Conservation (phyloP, 164 flowering plant genomes). For the Umbilicus rupestris region DNA sequence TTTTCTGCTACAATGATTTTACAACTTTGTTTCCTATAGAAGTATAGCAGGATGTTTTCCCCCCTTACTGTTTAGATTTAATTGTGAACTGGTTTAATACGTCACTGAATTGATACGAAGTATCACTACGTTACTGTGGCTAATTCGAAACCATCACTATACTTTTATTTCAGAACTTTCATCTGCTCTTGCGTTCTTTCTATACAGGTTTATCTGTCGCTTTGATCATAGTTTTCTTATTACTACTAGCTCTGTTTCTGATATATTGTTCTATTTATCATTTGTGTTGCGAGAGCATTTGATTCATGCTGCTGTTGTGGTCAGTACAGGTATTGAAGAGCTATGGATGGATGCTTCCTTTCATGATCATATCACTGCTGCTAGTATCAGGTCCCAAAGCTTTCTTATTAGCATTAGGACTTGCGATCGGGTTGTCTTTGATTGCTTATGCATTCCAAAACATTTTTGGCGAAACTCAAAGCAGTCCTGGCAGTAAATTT, state of each 20-base stretch:
- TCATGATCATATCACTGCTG: slow-evolving; percentile 39
- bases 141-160: too few species aligned
- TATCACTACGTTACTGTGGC: too few species aligned
- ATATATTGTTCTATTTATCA: background rate
- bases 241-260: background rate
- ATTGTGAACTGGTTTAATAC: too few species aligned
- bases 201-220: too few species aligned
- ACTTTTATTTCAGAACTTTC: too few species aligned
- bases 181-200: too few species aligned
- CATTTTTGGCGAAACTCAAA: slow-evolving; percentile 25
- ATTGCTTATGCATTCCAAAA: slow-evolving; percentile 48
- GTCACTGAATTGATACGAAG: too few species aligned
- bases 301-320: slow-evolving; percentile 10
- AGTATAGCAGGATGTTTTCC: too few species aligned
- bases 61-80: too few species aligned
- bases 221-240: background rate
- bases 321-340: slow-evolving; percentile 55
- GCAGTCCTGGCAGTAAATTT: slow-evolving; percentile 25
- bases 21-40: too few species aligned
- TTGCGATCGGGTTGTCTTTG: slow-evolving; percentile 52
- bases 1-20: too few species aligned
- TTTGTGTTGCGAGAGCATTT: background rate
- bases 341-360: slow-evolving; percentile 73
- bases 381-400: slow-evolving; percentile 64
- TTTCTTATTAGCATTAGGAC: slow-evolving; percentile 57